Evolutionary conservation across 2,329 filamentous ascomycete genomes (phyloP), one percentile per base, ranked within the genome.

Genomic region (Coleophoma crateriformis): DNA sequence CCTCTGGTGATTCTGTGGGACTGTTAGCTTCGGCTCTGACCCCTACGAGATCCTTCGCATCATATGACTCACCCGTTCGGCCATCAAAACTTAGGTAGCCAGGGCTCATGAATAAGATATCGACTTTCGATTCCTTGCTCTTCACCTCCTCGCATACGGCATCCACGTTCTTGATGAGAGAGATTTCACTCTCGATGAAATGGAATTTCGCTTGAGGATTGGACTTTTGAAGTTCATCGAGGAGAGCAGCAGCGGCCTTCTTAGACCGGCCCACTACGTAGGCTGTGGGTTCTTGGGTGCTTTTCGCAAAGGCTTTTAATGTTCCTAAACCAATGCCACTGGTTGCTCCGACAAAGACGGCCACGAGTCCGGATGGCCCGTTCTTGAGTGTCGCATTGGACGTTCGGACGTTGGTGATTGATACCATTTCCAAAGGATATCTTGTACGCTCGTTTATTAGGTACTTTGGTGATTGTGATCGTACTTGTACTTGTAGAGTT

Each of bases 321-420:
- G 75, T 71, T 12, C 68, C 61, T 51, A 75, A 67, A 7, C 77
- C 77, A 40, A 82, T 78, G n/a, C 78, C 78, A 35, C 70, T 71
- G 4, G 77, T 82, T 27, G 71, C 78, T 33, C 78, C 76, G 4
- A 77, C 71, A 49, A 80, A 79, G 22, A 78, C 69, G 41, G 71
- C 73, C 8, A 76, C 70, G 6, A 76, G 64, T 12, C 67, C 64
- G 2, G 63, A 46, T 5, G 67, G 68, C 3, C 20, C 58, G 42
- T 17, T 51, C 35, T 56, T 60, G 55, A 70, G 65, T n/a, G 56
- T 54, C 7, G 54, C 57, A 54, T 74, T 74, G 7, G 71, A 72
- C 11, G 59, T 55, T n/a, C 61, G 65, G 33, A 73, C 58, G 46
- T 57, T 52, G 44, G 58, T 55, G 35, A 67, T 59, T 12, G 49